Evolutionary conservation across 1,284 basidiomycete species (phyloP), one percentile per base, ranked within the genome.

Genomic region (Ustilago bromivora): DNA sequence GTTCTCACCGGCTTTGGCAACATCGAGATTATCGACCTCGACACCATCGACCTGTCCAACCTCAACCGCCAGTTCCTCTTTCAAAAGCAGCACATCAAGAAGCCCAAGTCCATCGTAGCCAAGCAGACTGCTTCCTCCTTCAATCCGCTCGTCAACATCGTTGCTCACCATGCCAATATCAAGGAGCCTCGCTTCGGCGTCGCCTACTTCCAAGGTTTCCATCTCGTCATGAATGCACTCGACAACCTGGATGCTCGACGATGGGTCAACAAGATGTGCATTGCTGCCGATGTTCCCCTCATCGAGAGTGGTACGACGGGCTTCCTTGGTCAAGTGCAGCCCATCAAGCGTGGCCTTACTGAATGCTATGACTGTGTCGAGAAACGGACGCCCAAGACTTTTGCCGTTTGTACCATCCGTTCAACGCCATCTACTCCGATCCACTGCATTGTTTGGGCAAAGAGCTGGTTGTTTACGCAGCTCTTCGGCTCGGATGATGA

Each of bases 371-470:
- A 85, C 64, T 85, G 84, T 71, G 74, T 65, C 2, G 55, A 57
- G 32, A 98, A 98, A 87, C 92, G 92, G 0, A 92, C 92, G 0
- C 94, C 95, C 0, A 98, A 96, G 86, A 93, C 94, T 0, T 99
- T 94, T 85, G 96, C 97, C 0, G 96, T 99, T 2, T 99, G 97
- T 87, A 99, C 97, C 0, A 99, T 99, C 81, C 92, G 97, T 54
- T 95, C 95, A 2, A 99, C 97, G 0, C 97, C 97, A 0, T 95
- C 93, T 62, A 95, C 96, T 74, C 95, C 97, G 0, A 97, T 99
- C 57, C 97, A 99, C 85, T 99, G 96, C 85, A 98, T 99, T 65
- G 96, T 98, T 0, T 99, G 97, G 97, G 95, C 94, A 36, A 99
- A 99, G 87, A 96, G 91, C 79, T 99, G 98, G 88, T 91, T 99